These are phyloP conservation scores for Echites panduratus DNA, from an alignment of 257 asterid species.

Conservation along the genomic window DNA sequence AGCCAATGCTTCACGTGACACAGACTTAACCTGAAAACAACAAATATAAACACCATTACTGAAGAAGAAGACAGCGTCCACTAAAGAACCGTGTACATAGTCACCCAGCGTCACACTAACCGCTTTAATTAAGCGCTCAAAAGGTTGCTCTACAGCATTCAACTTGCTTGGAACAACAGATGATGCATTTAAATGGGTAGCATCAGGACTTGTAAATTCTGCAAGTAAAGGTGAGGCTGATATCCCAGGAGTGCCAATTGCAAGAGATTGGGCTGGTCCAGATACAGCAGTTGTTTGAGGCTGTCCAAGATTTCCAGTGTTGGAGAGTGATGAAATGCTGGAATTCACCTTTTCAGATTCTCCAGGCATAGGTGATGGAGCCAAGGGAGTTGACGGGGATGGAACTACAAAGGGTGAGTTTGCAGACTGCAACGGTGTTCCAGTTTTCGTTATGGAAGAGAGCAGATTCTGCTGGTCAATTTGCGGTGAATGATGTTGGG, in stretches of 20 bases:
- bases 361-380: slow-evolving; percentile 85
- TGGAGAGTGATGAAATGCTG: slow-evolving; percentile 51
- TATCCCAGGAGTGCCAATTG: slow-evolving; percentile 95
- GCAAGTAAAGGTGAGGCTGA: slow-evolving; percentile 96
- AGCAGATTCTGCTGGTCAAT: slow-evolving; percentile 68
- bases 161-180: slow-evolving; percentile 54
- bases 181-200: slow-evolving; percentile 59
- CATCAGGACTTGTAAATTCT: slow-evolving; percentile 77
- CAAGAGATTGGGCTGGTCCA: slow-evolving; percentile 73
- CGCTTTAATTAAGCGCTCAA: slow-evolving; percentile 74
- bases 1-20: slow-evolving; percentile 58
- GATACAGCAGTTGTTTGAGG: slow-evolving; percentile 50
- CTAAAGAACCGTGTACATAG: neutral
- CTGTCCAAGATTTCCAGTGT: slow-evolving; percentile 53
- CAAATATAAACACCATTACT: neutral
- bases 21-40: slow-evolving; percentile 58
- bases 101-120: slow-evolving; percentile 32
- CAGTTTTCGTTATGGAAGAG: slow-evolving; percentile 55
- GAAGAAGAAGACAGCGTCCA: neutral
- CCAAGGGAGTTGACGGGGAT: slow-evolving; percentile 89
- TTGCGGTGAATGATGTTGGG: slow-evolving; percentile 84
- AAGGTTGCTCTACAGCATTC: slow-evolving; percentile 63
- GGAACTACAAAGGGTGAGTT: slow-evolving; percentile 79
- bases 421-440: slow-evolving; percentile 82
- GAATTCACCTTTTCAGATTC: slow-evolving; percentile 72